Evolutionary conservation across 441 rosid species (phyloP).

Genomic region (Erodium moschatum): DNA sequence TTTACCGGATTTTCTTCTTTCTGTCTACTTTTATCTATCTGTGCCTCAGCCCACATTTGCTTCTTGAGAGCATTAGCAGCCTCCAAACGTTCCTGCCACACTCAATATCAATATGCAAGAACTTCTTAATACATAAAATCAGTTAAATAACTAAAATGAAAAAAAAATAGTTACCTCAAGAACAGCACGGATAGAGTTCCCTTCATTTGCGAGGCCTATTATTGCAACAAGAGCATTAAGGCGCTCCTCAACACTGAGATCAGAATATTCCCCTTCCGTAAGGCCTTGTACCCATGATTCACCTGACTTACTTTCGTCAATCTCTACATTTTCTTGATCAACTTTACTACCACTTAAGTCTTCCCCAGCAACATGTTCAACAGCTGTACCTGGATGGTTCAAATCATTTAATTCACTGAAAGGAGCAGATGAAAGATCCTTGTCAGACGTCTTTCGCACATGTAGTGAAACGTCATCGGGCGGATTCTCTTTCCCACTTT

Average conservation of each 20-base stretch:
- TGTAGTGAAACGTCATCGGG: not conserved
- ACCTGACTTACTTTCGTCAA: constrained; percentile 63
- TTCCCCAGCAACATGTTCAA: constrained; percentile 32
- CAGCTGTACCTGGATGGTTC: constrained; percentile 24
- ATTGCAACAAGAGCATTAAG: constrained; percentile 65
- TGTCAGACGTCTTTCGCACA: not conserved
- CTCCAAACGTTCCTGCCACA: constrained; percentile 69
- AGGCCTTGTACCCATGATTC: constrained; percentile 81
- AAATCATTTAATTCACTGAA: constrained; percentile 25
- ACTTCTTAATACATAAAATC: constrained; percentile 12
- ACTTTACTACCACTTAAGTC: constrained; percentile 22
- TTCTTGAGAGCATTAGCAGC: constrained; percentile 75
- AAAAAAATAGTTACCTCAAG: constrained; percentile 49
- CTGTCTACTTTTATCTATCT: constrained; percentile 71
- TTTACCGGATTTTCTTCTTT: constrained; percentile 56
- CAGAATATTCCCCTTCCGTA: constrained; percentile 66
- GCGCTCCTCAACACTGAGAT: constrained; percentile 68
- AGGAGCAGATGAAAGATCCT: constrained; percentile 24
- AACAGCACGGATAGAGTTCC: constrained; percentile 50
- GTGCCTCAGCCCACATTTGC: constrained; percentile 85
- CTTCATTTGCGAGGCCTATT: constrained; percentile 63
- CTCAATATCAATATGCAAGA: constrained; percentile 21
- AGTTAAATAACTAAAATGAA: constrained; percentile 11
- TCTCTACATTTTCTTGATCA: constrained; percentile 42
- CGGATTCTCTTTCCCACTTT: not conserved